Conservation (phyloP, 2,329 filamentous ascomycete species). For the Hymenoscyphus linearis region DNA sequence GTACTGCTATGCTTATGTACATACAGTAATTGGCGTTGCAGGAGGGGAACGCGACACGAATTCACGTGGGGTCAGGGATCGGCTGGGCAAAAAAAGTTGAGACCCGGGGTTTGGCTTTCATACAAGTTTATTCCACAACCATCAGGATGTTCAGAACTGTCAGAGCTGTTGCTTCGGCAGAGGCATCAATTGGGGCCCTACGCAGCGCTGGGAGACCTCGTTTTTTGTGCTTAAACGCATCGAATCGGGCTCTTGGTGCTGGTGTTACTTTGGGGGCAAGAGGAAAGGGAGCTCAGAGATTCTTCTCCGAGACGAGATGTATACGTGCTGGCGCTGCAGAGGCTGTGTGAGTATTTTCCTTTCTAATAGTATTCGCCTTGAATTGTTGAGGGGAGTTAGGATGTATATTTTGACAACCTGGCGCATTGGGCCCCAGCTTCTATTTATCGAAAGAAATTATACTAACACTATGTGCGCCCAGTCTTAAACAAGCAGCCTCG, state of each 20-base stretch:
- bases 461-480: conserved; percentile 13
- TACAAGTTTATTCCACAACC: conserved; percentile 17
- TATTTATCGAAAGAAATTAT: background rate
- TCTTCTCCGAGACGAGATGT: conserved; percentile 27
- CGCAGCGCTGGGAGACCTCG: conserved; percentile 22
- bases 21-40: background rate
- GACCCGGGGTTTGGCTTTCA: conserved; percentile 9
- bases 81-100: conserved; percentile 13
- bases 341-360: conserved; percentile 25
- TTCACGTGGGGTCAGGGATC: conserved; percentile 2
- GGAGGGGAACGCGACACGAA: background rate
- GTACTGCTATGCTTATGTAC: background rate
- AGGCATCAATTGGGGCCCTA: conserved; percentile 20
- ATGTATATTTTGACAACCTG: background rate
- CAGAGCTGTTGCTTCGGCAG: conserved; percentile 25
- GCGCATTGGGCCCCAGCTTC: background rate
- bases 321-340: conserved; percentile 26
- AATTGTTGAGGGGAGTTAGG: background rate
- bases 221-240: conserved; percentile 29
- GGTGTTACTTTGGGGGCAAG: conserved; percentile 11
- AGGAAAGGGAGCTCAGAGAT: conserved; percentile 23
- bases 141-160: conserved; percentile 30
- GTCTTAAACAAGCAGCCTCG: conserved; percentile 28
- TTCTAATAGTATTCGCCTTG: background rate
- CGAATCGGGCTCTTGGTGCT: conserved; percentile 14